Percentiles rank a stretch among this genome's conserved stretches.
Evolutionary conservation across 768 basidiomycete genomes (phyloP).

Genomic region (Dentipellis fragilis): DNA sequence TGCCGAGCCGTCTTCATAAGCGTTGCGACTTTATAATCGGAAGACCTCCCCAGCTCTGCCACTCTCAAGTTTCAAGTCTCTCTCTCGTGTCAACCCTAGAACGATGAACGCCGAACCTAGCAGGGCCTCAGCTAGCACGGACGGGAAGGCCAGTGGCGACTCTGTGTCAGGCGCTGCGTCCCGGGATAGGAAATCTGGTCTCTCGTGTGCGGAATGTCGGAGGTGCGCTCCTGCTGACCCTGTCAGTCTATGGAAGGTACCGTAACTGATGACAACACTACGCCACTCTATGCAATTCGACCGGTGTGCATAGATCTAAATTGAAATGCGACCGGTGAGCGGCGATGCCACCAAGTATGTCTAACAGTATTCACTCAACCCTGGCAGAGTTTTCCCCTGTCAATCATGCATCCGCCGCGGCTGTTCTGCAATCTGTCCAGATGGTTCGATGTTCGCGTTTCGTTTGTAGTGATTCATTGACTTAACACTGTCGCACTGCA

Average conservation of each 20-base stretch:
- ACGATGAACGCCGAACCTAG: no score
- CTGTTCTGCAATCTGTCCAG: slow-evolving; percentile 42
- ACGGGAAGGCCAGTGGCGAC: neutral
- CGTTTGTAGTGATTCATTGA: neutral
- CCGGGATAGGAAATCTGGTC: slow-evolving; percentile 9
- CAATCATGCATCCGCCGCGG: slow-evolving; percentile 46
- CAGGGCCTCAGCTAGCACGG: no score
- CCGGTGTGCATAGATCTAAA: slow-evolving; percentile 30
- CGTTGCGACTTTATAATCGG: no score
- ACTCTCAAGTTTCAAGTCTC: no score
- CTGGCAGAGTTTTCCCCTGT: slow-evolving; percentile 39
- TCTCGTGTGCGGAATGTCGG: slow-evolving; percentile 46
- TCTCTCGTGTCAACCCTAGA: no score
- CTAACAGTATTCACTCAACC: neutral
- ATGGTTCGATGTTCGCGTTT: slow-evolving; percentile 22
- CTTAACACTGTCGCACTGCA: slow-evolving; percentile 4
- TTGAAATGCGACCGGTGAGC: slow-evolving; percentile 40
- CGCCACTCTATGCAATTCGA: neutral
- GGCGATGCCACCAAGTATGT: slow-evolving; percentile 7
- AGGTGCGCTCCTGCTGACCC: slow-evolving; percentile 22
- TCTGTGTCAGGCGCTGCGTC: neutral
- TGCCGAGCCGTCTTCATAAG: no score
- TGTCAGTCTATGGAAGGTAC: neutral
- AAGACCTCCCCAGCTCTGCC: no score
- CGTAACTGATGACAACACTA: neutral